phyloP scores from a whole-genome alignment of 352 stramenopile species.

The Pythium volutum region DNA sequence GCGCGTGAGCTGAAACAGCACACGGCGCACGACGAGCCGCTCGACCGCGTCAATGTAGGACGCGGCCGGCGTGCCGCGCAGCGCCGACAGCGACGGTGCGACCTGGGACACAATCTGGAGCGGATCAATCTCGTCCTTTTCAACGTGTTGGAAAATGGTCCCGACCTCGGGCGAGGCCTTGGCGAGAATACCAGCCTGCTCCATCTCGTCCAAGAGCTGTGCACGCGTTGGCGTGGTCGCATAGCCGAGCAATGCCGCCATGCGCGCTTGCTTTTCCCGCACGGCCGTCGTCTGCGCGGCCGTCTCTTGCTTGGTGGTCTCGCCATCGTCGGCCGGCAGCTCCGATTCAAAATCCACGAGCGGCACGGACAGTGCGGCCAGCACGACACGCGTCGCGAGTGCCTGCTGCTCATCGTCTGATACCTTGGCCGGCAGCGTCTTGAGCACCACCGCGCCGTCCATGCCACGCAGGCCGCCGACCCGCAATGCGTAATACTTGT shows the following conservation, averaged over 20 bases:
- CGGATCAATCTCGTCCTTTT: conserved; percentile 69
- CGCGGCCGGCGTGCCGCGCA: conserved; percentile 26
- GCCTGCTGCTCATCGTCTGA: conserved; percentile 71
- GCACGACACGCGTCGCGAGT: conserved; percentile 90
- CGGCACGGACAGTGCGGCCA: conserved; percentile 94
- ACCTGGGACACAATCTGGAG: conserved; percentile 79
- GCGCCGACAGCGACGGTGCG: conserved; percentile 46
- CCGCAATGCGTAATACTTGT: conserved; percentile 94
- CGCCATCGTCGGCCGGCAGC: conserved; percentile 44
- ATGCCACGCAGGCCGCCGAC: conserved; percentile 83
- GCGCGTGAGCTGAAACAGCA: conserved; percentile 83
- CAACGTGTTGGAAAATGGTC: conserved; percentile 65
- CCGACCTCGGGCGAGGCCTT: conserved; percentile 56
- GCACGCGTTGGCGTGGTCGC: conserved; percentile 82
- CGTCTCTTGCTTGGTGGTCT: conserved; percentile 50
- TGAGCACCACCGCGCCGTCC: conserved; percentile 37
- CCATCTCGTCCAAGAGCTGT: conserved; percentile 91
- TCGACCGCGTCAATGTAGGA: conserved; percentile 62
- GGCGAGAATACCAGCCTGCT: conserved; percentile 57
- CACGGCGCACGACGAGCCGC: conserved; percentile 67
- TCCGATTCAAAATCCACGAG: conserved; percentile 69
- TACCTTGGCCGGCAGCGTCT: conserved; percentile 49
- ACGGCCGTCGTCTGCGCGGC: conserved; percentile 42
- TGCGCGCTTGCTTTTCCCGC: conserved; percentile 93
- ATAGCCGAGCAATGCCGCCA: conserved; percentile 93